A percentile compares a stretch with the other conserved stretches of the same genome.
Conservation (phyloP, 768 basidiomycete genomes). For the Trametes gibbosa region DNA sequence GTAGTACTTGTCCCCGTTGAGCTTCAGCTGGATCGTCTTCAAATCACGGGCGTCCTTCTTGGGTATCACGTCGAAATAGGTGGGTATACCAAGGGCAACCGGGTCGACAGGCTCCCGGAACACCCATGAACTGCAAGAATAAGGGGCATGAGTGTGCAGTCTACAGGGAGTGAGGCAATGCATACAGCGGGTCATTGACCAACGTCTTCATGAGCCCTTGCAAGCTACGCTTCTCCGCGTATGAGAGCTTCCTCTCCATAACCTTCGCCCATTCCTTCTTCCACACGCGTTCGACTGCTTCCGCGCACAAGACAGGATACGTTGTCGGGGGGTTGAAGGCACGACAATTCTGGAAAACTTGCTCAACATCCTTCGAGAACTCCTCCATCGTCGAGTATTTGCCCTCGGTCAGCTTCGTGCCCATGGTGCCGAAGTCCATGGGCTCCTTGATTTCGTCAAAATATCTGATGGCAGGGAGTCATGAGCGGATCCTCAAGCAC, state of each 20-base stretch:
- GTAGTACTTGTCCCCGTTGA: conserved; percentile 82
- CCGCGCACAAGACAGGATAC: conserved; percentile 69
- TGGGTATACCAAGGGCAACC: conserved; percentile 73
- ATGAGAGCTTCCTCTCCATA: conserved; percentile 68
- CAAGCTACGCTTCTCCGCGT: conserved; percentile 77
- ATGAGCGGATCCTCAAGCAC: not conserved
- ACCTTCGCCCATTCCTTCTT: conserved; percentile 85
- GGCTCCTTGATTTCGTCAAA: conserved; percentile 88
- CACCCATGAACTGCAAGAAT: conserved; percentile 56
- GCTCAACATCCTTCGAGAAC: conserved; percentile 74
- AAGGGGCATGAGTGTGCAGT: conserved; percentile 1
- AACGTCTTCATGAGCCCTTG: conserved; percentile 67
- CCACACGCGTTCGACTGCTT: conserved; percentile 69
- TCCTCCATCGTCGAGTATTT: conserved; percentile 80
- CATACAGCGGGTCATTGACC: conserved; percentile 66
- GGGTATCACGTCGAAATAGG: conserved; percentile 85
- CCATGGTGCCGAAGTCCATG: conserved; percentile 91
- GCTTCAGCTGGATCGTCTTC: conserved; percentile 71
- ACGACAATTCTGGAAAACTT: conserved; percentile 87
- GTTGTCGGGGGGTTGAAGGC: conserved; percentile 87
- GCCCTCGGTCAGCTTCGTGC: conserved; percentile 58
- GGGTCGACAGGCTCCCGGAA: conserved; percentile 92
- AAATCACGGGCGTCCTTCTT: conserved; percentile 87
- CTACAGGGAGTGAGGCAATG: conserved; percentile 16
- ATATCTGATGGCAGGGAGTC: conserved; percentile 51